Base-by-base conservation (phyloP, 2,329 filamentous ascomycete genomes). In the Zymoseptoria passerinii region DNA sequence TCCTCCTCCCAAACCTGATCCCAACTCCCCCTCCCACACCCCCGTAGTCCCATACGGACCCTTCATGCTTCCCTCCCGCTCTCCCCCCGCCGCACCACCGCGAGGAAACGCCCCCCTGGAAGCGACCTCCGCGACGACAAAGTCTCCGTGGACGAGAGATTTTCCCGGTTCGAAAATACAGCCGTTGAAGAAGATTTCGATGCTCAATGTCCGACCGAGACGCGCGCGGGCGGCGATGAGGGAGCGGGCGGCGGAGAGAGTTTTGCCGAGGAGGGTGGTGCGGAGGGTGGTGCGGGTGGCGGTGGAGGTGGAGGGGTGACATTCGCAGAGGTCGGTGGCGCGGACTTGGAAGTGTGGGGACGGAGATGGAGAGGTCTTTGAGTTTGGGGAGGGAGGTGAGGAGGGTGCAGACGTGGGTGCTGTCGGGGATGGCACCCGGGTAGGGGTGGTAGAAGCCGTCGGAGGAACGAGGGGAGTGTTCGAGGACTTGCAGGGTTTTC, bases 361-460 rank as follows among this genome's bases (percentile, higher is more conserved):
- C 70, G 53, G 74, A 77, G 62, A 80, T 75, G 54, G 76, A 78
- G 51, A 80, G 69, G 48, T 78, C 78, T 59, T 76, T 74, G 54
- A 80, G 72, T 58, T 74, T 73, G 1, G 78, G 77, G 53, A 77
- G 76, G 65, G 67, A 72, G 44, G 76, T 74, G 60, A 80, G 73
- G 9, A 78, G 70, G 48, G 76, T 71, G 70, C 78, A 80, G 52
- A 80, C 74, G 67, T 80, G 78, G 62, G 78, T 76, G 55, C 71
- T 73, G 58, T 60, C 70, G 66, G 62, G 72, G 64, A 68, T 74
- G 52, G 66, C 71, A 63, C 78, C 78, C 1, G 76, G 76, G 63
- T 78, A 75, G 53, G 77, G 77, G 66, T 80, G 77, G 68, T 73
- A 77, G 72, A 80, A 80, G 65, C 77, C 78, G 65, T 80, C 77